Percentiles rank a stretch among this genome's conserved stretches.
Evolutionary conservation across 441 rosid species (phyloP).

Genomic region (Breynia disticha): DNA sequence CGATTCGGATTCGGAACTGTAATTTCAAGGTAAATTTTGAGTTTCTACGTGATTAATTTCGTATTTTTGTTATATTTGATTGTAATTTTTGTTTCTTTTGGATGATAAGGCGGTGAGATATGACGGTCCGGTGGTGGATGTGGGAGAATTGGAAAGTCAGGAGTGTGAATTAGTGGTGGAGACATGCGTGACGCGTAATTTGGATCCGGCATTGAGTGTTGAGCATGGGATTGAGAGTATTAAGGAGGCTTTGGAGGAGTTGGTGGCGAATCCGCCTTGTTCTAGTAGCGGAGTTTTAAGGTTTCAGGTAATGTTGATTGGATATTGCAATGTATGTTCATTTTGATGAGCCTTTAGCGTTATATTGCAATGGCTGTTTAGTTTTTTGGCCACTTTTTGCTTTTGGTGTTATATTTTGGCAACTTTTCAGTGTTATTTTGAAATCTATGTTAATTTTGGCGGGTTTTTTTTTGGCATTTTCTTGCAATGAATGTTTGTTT

Average conservation of each 20-base stretch:
- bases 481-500: too few species aligned
- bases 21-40: background rate
- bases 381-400: too few species aligned
- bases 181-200: constrained; percentile 51
- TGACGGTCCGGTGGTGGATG: constrained; percentile 46
- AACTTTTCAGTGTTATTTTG: too few species aligned
- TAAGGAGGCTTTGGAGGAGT: constrained; percentile 43
- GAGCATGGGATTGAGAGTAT: constrained; percentile 53
- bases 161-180: constrained; percentile 49
- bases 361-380: too few species aligned
- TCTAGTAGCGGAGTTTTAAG: constrained; percentile 52
- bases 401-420: too few species aligned
- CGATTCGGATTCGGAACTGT: background rate
- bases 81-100: constrained; percentile 17
- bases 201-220: constrained; percentile 76
- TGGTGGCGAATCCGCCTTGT: constrained; percentile 56
- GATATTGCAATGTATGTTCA: background rate
- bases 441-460: too few species aligned
- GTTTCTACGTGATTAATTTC: background rate
- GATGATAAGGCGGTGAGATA: constrained; percentile 39
- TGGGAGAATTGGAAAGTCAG: constrained; percentile 26
- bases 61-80: background rate
- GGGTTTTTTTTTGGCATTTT: too few species aligned
- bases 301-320: constrained; percentile 37
- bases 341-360: background rate